Evolutionary conservation across 2,329 filamentous ascomycete species (phyloP).

Genomic region (Thelonectria olida): DNA sequence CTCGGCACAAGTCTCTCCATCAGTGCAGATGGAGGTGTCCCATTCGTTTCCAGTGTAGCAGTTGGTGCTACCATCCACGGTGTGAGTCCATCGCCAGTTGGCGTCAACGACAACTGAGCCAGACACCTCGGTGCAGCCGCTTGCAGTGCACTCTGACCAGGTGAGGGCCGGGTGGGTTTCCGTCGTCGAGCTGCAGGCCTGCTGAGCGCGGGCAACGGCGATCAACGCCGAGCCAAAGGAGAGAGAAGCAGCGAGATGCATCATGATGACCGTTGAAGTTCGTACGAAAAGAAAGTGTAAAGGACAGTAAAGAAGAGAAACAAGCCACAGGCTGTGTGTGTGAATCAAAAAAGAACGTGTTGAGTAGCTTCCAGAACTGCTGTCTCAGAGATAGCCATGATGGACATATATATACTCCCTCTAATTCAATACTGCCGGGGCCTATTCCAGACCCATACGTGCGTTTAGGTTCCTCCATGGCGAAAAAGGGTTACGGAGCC

Average conservation of each 20-base stretch:
- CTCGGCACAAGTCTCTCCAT: conserved; percentile 53
- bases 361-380: background rate
- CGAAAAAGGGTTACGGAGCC: background rate
- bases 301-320: conserved; percentile 12
- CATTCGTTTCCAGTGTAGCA: conserved; percentile 64
- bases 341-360: conserved; percentile 14
- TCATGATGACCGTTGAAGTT: conserved; percentile 30
- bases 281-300: conserved; percentile 1
- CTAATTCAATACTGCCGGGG: background rate
- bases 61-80: conserved; percentile 56
- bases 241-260: conserved; percentile 36
- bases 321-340: conserved; percentile 29
- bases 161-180: conserved; percentile 63
- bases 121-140: conserved; percentile 58
- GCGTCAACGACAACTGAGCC: conserved; percentile 65
- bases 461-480: background rate
- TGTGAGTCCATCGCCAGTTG: conserved; percentile 70
- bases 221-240: conserved; percentile 37
- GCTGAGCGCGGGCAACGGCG: conserved; percentile 52
- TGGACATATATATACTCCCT: background rate
- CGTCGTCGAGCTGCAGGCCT: conserved; percentile 55
- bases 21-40: conserved; percentile 50
- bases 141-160: conserved; percentile 61
- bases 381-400: background rate
- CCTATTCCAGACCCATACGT: background rate